A percentile compares a stretch with the other conserved stretches of the same genome.
Conservation (phyloP, 2,329 filamentous ascomycete species). For the Sporothrix schenckii region DNA sequence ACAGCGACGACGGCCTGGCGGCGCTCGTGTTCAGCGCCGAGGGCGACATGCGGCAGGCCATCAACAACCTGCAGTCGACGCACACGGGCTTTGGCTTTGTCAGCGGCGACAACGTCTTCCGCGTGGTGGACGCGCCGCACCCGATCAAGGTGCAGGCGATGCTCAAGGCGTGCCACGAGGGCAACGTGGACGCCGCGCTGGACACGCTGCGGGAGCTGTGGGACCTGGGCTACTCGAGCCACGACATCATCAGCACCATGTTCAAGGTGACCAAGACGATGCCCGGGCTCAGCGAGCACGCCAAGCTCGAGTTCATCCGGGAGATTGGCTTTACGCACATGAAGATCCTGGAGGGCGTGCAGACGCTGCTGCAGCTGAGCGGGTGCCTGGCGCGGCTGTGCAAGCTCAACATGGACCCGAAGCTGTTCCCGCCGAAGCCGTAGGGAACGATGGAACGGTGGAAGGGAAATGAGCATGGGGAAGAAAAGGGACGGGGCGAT, state of each 20-base stretch:
- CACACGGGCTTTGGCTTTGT: slow-evolving; percentile 93
- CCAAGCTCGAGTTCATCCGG: slow-evolving; percentile 95
- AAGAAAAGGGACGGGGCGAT: background rate
- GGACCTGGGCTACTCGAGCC: slow-evolving; percentile 94
- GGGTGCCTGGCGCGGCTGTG: slow-evolving; percentile 89
- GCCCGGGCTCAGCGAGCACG: slow-evolving; percentile 85
- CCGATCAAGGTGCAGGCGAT: slow-evolving; percentile 98
- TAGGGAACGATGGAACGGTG: background rate
- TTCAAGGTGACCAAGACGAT: slow-evolving; percentile 98
- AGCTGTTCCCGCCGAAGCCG: slow-evolving; percentile 62
- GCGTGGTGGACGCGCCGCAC: slow-evolving; percentile 94
- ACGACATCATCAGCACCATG: slow-evolving; percentile 99
- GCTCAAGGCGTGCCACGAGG: slow-evolving; percentile 95
- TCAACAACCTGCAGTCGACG: slow-evolving; percentile 97
- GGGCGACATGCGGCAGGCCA: slow-evolving; percentile 97
- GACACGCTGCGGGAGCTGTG: slow-evolving; percentile 88
- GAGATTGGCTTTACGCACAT: slow-evolving; percentile 99
- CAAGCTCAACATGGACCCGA: slow-evolving; percentile 95
- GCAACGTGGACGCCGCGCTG: slow-evolving; percentile 83
- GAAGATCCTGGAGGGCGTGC: slow-evolving; percentile 97
- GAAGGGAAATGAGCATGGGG: background rate
- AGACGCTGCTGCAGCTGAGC: slow-evolving; percentile 90
- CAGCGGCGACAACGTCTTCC: slow-evolving; percentile 97
- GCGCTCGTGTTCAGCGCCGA: slow-evolving; percentile 97
- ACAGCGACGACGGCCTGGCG: slow-evolving; percentile 89